These are phyloP conservation scores for Ceratocystis smalleyi DNA, from an alignment of 2,329 filamentous ascomycete species.

Conservation along the genomic window DNA sequence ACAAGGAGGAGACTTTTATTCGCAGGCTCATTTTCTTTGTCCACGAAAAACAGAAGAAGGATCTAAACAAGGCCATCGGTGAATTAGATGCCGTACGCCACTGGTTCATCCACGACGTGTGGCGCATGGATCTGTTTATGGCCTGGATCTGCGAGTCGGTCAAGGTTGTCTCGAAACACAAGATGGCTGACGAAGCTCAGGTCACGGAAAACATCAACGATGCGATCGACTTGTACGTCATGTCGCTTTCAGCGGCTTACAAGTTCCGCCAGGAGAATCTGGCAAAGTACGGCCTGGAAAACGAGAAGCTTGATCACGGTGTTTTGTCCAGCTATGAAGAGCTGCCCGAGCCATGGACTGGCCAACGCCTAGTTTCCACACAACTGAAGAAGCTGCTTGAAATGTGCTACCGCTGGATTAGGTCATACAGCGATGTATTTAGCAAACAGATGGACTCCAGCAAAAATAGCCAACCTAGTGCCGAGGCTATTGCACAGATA, in stretches of 20 bases:
- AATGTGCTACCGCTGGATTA: conserved; percentile 40
- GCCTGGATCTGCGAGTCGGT: conserved; percentile 67
- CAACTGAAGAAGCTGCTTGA: conserved; percentile 45
- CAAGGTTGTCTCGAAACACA: conserved; percentile 53
- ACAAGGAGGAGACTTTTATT: conserved; percentile 28
- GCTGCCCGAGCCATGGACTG: conserved; percentile 77
- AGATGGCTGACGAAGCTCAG: conserved; percentile 37
- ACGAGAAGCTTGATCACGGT: conserved; percentile 50
- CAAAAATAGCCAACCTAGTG: conserved; percentile 25
- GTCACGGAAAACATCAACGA: conserved; percentile 48
- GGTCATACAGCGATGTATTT: conserved; percentile 27
- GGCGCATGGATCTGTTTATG: conserved; percentile 56
- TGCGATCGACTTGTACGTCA: conserved; percentile 41
- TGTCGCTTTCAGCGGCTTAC: conserved; percentile 48
- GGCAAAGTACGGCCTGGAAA: conserved; percentile 54
- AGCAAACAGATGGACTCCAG: conserved; percentile 21
- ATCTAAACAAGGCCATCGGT: conserved; percentile 45
- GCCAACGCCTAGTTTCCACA: conserved; percentile 45
- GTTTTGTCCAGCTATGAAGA: conserved; percentile 49
- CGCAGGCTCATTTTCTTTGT: conserved; percentile 60
- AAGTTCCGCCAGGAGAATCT: conserved; percentile 59
- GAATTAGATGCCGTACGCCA: conserved; percentile 68
- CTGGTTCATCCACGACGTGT: conserved; percentile 69
- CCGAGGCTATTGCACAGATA: conserved; percentile 30
- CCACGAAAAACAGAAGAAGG: conserved; percentile 59